A percentile compares a stretch with the other conserved stretches of the same genome.
These are phyloP conservation scores for Daldinia bambusicola DNA, from an alignment of 495 filamentous ascomycete species.

Conservation along the genomic window DNA sequence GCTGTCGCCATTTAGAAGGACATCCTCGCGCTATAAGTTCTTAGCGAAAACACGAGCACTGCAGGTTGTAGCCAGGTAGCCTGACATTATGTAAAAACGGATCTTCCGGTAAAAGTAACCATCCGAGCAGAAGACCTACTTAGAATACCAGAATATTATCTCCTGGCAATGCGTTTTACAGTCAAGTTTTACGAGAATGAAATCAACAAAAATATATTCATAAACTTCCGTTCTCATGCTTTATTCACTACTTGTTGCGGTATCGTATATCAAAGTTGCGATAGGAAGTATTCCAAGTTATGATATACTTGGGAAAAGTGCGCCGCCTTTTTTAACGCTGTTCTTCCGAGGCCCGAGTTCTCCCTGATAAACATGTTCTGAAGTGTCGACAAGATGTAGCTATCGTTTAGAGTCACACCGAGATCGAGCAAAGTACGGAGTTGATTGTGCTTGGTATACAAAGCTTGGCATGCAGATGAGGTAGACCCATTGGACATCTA, in stretches of 20 bases:
- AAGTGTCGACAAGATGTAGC: neutral
- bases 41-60: neutral
- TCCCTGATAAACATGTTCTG: neutral
- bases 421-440: neutral
- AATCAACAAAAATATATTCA: too few species aligned
- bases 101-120: neutral
- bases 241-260: too few species aligned
- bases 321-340: too few species aligned
- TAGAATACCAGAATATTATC: too few species aligned
- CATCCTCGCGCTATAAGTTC: neutral
- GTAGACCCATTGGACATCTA: neutral
- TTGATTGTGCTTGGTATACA: neutral
- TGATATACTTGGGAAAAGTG: too few species aligned
- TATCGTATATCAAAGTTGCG: too few species aligned
- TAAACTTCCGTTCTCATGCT: too few species aligned
- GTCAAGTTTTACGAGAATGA: too few species aligned
- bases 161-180: too few species aligned
- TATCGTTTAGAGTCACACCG: neutral
- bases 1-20: neutral
- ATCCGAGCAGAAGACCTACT: too few species aligned
- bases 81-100: neutral
- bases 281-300: too few species aligned
- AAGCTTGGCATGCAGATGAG: neutral
- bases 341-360: neutral
- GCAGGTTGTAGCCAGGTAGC: neutral